Evolutionary conservation across 2,329 filamentous ascomycete genomes (phyloP), one percentile per base, ranked within the genome.

Genomic region (Arthrobotrys musiformis): DNA sequence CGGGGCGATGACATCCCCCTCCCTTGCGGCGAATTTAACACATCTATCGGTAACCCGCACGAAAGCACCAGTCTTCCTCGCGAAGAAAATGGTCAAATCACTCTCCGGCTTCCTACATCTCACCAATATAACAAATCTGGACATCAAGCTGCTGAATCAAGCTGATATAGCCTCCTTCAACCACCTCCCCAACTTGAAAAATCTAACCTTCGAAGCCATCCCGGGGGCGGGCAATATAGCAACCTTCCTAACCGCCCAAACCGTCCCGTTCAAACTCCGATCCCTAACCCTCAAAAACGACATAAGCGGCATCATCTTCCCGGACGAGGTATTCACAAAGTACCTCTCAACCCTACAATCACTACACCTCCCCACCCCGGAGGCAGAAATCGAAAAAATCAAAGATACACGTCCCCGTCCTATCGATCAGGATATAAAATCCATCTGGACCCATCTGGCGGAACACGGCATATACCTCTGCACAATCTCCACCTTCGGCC

Each of bases 251-350:
- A 42, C 19, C 13, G 64, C 52, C 9, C 64, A 69, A 17, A 50
- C 37, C 1, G 26, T 24, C 1, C 52, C 52, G 8, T 69, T 69
- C 37, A 48, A 50, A 50, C 40, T 69, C 2, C 52, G 64, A 4
- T 42, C 52, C 19, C 13, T 69, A 4, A 61, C 35, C 3, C 40
- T 69, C 5, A 61, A 50, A 19, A 69, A 69, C 17, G 52, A 60
- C 9, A 50, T 24, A 3, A 7, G 40, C 1, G 40, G 30, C 3
- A 1, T 69, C 4, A 28, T 50, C 5, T 48, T 69, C 19, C 52
- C 64, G 0, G 52, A 35, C 2, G 33, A 46, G 1, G 1, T 69
- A 9, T 28, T 69, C 13, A 9, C 28, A 11, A 37, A 17, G 9
- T 69, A 44, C 11, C n/a, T 69, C 11, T 48, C 35, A 2, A 9